Conservation (phyloP, 2,329 filamentous ascomycete genomes). For the Trichophyton benhamiae region DNA sequence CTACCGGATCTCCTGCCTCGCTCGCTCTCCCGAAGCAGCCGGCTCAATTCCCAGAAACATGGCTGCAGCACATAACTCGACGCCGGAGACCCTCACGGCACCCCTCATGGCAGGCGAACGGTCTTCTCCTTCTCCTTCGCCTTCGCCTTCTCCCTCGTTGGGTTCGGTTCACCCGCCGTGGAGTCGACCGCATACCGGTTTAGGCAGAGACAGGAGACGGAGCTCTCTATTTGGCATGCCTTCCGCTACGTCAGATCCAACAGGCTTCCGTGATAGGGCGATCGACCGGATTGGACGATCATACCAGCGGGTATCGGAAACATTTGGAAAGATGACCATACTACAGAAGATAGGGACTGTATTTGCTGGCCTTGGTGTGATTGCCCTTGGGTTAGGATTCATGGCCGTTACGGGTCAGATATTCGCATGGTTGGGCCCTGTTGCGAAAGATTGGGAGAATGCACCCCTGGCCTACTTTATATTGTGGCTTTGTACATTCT, state of each 20-base stretch:
- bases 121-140: conserved; percentile 26
- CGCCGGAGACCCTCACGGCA: conserved; percentile 41
- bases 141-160: conserved; percentile 36
- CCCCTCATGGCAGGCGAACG: background rate
- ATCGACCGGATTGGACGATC: conserved; percentile 27
- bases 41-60: conserved; percentile 18
- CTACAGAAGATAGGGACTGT: conserved; percentile 51
- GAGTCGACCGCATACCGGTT: conserved; percentile 35
- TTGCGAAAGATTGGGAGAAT: conserved; percentile 64
- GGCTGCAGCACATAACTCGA: conserved; percentile 40
- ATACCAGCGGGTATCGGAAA: conserved; percentile 22
- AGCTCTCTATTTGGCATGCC: conserved; percentile 27
- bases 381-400: conserved; percentile 52
- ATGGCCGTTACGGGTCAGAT: conserved; percentile 68
- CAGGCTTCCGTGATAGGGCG: conserved; percentile 25
- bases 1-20: background rate
- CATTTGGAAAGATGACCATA: conserved; percentile 33
- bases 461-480: conserved; percentile 60
- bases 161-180: conserved; percentile 38
- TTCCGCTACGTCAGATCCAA: conserved; percentile 15
- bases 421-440: conserved; percentile 60
- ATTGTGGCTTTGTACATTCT: conserved; percentile 61
- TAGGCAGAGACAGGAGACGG: conserved; percentile 19
- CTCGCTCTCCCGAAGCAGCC: background rate
- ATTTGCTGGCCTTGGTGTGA: conserved; percentile 38